Conservation (phyloP, 2,329 filamentous ascomycete species). For the Chalaropsis thielavioides region DNA sequence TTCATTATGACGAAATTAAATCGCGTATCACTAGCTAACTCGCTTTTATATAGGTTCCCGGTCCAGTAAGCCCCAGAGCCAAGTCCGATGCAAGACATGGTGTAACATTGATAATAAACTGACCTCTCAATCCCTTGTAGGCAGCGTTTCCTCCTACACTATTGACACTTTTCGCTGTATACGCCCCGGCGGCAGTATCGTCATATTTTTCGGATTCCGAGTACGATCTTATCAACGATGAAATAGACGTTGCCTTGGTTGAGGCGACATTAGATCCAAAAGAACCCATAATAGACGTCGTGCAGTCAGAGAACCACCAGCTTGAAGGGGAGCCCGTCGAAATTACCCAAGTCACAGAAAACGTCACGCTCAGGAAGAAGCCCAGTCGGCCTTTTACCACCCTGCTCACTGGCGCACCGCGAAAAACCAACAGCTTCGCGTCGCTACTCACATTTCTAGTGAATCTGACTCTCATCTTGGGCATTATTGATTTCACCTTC, state of each 20-base stretch:
- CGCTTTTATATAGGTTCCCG: conserved; percentile 20
- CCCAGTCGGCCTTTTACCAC: conserved; percentile 45
- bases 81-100: neutral
- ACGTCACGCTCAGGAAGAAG: conserved; percentile 43
- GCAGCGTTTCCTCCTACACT: conserved; percentile 23
- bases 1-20: too few species aligned
- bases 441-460: conserved; percentile 55
- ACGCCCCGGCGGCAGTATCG: conserved; percentile 47
- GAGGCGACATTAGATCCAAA: neutral
- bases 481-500: conserved; percentile 66
- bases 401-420: conserved; percentile 62
- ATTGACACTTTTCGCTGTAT: conserved; percentile 50
- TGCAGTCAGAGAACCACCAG: neutral
- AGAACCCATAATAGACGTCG: neutral
- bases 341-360: conserved; percentile 2
- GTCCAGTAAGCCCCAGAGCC: conserved; percentile 22
- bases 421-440: conserved; percentile 48
- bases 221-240: conserved; percentile 45
- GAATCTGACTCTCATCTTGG: conserved; percentile 53
- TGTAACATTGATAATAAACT: neutral
- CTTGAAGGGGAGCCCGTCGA: neutral
- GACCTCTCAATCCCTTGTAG: conserved; percentile 14
- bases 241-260: conserved; percentile 39
- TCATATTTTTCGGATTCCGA: conserved; percentile 42
- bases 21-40: neutral